Evolutionary conservation across 495 filamentous ascomycete species (phyloP).

Genomic region (Annulohypoxylon stygium): DNA sequence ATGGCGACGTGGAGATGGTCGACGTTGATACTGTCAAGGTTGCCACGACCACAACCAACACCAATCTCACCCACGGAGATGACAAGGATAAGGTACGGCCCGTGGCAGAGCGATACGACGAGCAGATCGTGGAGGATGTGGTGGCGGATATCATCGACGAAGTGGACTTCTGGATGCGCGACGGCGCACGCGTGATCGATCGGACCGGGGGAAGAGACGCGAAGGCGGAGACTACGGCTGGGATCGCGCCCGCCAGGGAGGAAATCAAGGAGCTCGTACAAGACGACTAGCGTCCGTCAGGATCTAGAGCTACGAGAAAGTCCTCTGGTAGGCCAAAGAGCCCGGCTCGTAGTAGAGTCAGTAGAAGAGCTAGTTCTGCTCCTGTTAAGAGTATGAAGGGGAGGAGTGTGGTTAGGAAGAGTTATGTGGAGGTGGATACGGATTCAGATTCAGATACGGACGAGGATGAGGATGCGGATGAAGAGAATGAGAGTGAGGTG

Average conservation of each 20-base stretch:
- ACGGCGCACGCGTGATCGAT: conserved; percentile 65
- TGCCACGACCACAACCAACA: conserved; percentile 13
- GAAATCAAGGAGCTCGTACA: conserved; percentile 75
- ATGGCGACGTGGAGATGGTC: conserved; percentile 68
- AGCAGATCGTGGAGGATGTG: conserved; percentile 96
- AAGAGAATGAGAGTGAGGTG: background rate
- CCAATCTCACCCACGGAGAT: conserved; percentile 4
- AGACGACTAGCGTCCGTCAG: conserved; percentile 63
- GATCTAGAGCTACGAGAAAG: background rate
- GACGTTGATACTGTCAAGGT: conserved; percentile 52
- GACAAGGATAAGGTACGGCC: conserved; percentile 60
- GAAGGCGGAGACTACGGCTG: conserved; percentile 54
- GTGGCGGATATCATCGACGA: conserved; percentile 93
- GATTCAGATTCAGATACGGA: background rate
- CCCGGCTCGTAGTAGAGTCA: too few relatives aligned
- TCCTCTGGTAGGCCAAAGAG: background rate
- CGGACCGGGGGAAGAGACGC: conserved; percentile 55
- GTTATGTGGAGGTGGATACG: too few relatives aligned
- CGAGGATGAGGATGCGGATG: background rate
- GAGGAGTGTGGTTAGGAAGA: too few relatives aligned
- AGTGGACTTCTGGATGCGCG: conserved; percentile 81
- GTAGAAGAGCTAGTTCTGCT: background rate
- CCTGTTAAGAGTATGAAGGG: background rate
- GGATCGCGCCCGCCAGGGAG: conserved; percentile 57
- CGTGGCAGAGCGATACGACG: conserved; percentile 84